Evolutionary conservation across 768 basidiomycete genomes (phyloP), one percentile per base, ranked within the genome.

Genomic region (Rhizopogon vesiculosus): DNA sequence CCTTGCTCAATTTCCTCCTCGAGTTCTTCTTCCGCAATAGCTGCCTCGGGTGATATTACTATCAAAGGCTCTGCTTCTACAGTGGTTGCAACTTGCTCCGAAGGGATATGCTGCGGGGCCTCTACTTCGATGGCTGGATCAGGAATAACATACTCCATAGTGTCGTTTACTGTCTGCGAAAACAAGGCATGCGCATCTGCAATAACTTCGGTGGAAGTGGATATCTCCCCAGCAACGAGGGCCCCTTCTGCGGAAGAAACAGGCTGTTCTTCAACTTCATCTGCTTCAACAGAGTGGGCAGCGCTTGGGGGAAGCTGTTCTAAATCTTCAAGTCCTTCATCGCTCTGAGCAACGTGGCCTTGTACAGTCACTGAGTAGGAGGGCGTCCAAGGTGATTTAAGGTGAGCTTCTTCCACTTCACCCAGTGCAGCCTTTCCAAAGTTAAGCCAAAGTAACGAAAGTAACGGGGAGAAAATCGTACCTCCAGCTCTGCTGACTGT

Each of bases 361-460:
- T 77, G 76, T 18, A 64, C 68, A 33, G 74, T 72, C 1, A 75
- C 74, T 9, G 75, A 74, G 55, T 76, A 76, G 28, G 75, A 76
- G 31, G 74, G 70, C 18, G 72, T 74, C 74, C 74, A 76, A 42
- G 71, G 63, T n/a, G 64, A 64, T 2, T 33, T 53, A 39, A 54
- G 56, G 12, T 28, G 46, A 28, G 29, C 28, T 12, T 54, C 53
- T 51, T 54, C 53, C 19, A 9, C 5, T 38, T 54, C 53, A 8
- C 18, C 45, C 6, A 33, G 25, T 10, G 4, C 6, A 48, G 50
- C 35, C 48, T 49, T 38, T 49, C 5, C 15, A 3, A 38, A 16
- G 35, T 49, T 22, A 25, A 49, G 19, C 35, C 15, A 16, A 38
- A 38, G 19, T 15, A 9, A 25, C 9, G 16, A 16, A 49, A 35